A percentile compares a stretch with the other conserved stretches of the same genome.
Conservation (phyloP, 2,329 filamentous ascomycete species). For the Apiospora kogelbergensis region DNA sequence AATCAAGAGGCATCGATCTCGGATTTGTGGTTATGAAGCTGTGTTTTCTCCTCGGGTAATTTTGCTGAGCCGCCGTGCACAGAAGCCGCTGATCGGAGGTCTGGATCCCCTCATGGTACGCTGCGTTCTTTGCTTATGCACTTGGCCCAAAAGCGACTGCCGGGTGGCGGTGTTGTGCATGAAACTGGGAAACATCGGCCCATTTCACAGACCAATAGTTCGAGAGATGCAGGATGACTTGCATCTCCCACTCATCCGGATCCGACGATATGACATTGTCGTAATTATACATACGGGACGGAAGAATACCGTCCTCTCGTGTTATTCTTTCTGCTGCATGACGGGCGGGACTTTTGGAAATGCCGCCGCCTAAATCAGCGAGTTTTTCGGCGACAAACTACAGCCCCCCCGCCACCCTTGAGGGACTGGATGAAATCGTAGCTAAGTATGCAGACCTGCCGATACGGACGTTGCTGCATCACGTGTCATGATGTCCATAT, state of each 20-base stretch:
- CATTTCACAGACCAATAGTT: background rate
- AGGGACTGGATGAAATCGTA: background rate
- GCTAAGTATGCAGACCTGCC: background rate
- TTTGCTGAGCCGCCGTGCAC: background rate
- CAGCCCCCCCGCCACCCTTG: background rate
- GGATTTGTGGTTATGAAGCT: too few relatives aligned
- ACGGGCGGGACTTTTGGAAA: background rate
- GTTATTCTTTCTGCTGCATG: background rate
- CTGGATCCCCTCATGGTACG: background rate
- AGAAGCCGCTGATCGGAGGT: background rate
- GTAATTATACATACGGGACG: background rate
- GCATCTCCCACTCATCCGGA: slow-evolving; percentile 5
- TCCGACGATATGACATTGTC: background rate
- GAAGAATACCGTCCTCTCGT: background rate
- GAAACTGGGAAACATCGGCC: background rate
- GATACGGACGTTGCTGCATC: background rate
- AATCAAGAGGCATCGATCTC: too few relatives aligned
- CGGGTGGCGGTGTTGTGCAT: too few relatives aligned
- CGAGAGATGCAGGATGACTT: background rate
- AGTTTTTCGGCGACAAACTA: background rate
- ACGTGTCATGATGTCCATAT: background rate
- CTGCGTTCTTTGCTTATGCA: background rate
- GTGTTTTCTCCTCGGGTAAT: background rate
- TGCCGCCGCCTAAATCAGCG: background rate
- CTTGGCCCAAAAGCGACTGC: background rate